phyloP scores from a whole-genome alignment of 2,329 filamentous ascomycete genomes.

The Phaeophleospora eucalypticola region DNA sequence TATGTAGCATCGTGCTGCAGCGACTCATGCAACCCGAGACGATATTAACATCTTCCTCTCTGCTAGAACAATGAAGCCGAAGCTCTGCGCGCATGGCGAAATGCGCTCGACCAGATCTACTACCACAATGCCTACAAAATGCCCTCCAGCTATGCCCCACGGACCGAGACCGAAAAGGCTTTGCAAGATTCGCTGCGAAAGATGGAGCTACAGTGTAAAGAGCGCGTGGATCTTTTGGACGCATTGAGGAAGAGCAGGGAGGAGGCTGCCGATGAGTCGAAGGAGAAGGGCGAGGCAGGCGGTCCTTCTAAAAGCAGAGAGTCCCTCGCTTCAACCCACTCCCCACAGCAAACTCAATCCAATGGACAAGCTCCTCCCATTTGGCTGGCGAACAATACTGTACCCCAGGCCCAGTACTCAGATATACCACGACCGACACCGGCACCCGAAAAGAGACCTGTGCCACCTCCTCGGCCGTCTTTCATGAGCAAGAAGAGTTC shows the following conservation, averaged over 20 bases:
- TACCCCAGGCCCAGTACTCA: constrained; percentile 73
- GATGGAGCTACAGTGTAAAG: constrained; percentile 87
- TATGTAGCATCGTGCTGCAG: constrained; percentile 37
- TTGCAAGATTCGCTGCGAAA: constrained; percentile 75
- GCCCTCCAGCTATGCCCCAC: constrained; percentile 63
- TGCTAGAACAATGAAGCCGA: constrained; percentile 81
- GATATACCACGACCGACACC: constrained; percentile 64
- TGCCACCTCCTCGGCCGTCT: constrained; percentile 44
- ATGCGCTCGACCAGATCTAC: constrained; percentile 82
- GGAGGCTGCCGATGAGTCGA: constrained; percentile 45
- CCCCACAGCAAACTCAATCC: constrained; percentile 8
- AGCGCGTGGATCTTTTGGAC: constrained; percentile 83
- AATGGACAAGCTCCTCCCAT: constrained; percentile 34
- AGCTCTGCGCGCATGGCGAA: constrained; percentile 84
- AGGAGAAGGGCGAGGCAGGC: constrained; percentile 15
- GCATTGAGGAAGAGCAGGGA: constrained; percentile 65
- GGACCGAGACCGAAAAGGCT: constrained; percentile 77
- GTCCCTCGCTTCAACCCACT: constrained; percentile 18
- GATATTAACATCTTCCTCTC: constrained; percentile 43
- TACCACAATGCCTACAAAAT: constrained; percentile 76
- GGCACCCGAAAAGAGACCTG: constrained; percentile 21
- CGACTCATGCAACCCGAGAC: neutral
- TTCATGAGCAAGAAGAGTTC: constrained; percentile 47
- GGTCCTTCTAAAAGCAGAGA: constrained; percentile 23
- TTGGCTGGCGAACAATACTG: constrained; percentile 75